phyloP scores from a whole-genome alignment of 2,329 filamentous ascomycete genomes.

The Alternaria atra region DNA sequence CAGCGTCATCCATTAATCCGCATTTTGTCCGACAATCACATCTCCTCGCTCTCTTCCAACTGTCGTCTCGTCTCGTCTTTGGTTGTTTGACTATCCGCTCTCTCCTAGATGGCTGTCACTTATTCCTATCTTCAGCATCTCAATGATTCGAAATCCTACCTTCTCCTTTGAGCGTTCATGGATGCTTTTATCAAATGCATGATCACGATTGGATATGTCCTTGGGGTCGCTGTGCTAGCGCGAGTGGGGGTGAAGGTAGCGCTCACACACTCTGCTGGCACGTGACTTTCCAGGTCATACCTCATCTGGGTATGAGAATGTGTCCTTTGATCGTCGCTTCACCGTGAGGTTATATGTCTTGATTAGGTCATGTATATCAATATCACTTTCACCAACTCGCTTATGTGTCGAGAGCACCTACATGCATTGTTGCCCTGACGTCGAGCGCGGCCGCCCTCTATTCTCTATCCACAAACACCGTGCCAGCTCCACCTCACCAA shows the following conservation, averaged over 20 bases:
- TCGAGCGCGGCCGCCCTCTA: constrained; percentile 5
- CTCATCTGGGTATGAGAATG: too few relatives aligned
- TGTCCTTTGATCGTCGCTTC: not conserved
- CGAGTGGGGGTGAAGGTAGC: not conserved
- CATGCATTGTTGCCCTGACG: constrained; percentile 1
- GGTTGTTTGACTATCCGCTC: not conserved
- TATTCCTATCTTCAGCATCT: not conserved
- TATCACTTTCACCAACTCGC: not conserved
- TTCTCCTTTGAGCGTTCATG: not conserved
- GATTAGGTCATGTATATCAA: not conserved
- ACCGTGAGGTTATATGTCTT: not conserved
- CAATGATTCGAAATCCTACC: not conserved
- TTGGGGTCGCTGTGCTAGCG: not conserved
- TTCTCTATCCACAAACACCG: not conserved
- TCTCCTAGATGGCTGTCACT: not conserved
- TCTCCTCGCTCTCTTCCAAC: not conserved
- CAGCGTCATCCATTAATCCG: not conserved
- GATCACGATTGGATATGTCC: not conserved
- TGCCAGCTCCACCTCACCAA: not conserved
- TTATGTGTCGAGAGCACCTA: not conserved
- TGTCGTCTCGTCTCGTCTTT: not conserved
- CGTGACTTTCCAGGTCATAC: not conserved
- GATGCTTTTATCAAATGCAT: not conserved
- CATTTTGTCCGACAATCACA: accelerated
- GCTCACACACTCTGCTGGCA: not conserved